Percentiles rank a stretch among this genome's conserved stretches.
phyloP scores from a whole-genome alignment of 164 flowering plant species.

The Protea cynaroides region DNA sequence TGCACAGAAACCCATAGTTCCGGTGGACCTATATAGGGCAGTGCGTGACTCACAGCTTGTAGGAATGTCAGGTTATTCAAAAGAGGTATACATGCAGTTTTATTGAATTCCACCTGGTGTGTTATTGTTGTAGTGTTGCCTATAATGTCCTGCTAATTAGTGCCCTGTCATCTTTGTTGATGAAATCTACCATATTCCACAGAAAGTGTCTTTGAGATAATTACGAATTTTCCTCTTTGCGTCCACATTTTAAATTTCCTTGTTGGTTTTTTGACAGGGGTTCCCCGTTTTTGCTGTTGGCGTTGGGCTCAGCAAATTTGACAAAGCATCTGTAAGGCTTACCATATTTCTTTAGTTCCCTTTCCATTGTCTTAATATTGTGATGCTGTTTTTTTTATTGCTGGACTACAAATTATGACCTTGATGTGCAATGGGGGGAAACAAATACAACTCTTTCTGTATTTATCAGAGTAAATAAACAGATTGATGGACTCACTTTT shows the following conservation, averaged over 20 bases:
- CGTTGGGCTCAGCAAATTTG: constrained; percentile 84
- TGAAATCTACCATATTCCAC: neutral
- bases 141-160: neutral
- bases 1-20: constrained; percentile 79
- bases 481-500: too few relatives aligned
- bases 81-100: constrained; percentile 45
- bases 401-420: neutral
- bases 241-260: neutral
- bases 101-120: neutral
- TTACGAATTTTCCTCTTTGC: neutral
- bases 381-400: neutral
- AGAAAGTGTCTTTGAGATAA: neutral
- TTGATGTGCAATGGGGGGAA: neutral
- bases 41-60: constrained; percentile 83
- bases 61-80: constrained; percentile 87
- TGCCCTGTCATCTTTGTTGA: neutral
- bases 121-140: neutral
- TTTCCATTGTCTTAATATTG: neutral
- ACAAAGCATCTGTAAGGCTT: constrained; percentile 89
- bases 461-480: too few relatives aligned
- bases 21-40: constrained; percentile 66
- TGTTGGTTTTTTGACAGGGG: constrained; percentile 44
- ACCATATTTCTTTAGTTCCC: neutral
- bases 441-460: too few relatives aligned
- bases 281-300: constrained; percentile 90